These are phyloP conservation scores for Irpex sp. DNA, from an alignment of 1,284 basidiomycete genomes.

Conservation along the genomic window DNA sequence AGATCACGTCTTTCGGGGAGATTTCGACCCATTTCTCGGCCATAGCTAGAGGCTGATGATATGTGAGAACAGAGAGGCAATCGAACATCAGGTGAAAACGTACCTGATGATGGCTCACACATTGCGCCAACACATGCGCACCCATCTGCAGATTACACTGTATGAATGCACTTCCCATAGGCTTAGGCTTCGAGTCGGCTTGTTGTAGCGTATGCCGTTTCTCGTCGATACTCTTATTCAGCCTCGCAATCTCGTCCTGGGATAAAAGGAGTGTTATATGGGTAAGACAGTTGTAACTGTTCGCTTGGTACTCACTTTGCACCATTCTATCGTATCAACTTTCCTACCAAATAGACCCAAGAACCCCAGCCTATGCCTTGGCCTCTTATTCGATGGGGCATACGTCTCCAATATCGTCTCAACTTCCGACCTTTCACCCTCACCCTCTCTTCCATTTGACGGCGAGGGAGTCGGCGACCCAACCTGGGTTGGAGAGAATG, in stretches of 20 bases:
- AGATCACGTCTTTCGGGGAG: constrained; percentile 70
- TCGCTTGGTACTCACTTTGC: constrained; percentile 34
- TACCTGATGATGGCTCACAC: constrained; percentile 53
- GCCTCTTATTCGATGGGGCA: constrained; percentile 52
- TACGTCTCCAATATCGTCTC: constrained; percentile 8
- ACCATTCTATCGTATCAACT: constrained; percentile 75
- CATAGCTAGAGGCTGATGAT: constrained; percentile 49
- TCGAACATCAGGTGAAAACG: constrained; percentile 3
- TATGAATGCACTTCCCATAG: constrained; percentile 70
- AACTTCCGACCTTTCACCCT: neutral
- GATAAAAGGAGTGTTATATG: neutral
- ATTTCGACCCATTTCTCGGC: constrained; percentile 63
- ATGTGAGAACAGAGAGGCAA: too few species aligned
- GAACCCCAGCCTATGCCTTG: constrained; percentile 55
- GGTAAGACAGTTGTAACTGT: neutral
- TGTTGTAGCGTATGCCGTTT: constrained; percentile 34
- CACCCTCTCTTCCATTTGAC: neutral
- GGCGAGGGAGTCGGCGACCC: neutral
- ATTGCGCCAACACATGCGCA: constrained; percentile 67
- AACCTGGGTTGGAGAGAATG: neutral
- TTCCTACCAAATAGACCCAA: constrained; percentile 64
- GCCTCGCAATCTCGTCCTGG: constrained; percentile 46
- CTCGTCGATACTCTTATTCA: constrained; percentile 46
- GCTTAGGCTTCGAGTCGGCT: constrained; percentile 52
- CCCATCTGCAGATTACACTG: constrained; percentile 80